Evolutionary conservation across 371 early-diverging fungal species (phyloP), one percentile per base, ranked within the genome.

Genomic region (Rhizomucor miehei): DNA sequence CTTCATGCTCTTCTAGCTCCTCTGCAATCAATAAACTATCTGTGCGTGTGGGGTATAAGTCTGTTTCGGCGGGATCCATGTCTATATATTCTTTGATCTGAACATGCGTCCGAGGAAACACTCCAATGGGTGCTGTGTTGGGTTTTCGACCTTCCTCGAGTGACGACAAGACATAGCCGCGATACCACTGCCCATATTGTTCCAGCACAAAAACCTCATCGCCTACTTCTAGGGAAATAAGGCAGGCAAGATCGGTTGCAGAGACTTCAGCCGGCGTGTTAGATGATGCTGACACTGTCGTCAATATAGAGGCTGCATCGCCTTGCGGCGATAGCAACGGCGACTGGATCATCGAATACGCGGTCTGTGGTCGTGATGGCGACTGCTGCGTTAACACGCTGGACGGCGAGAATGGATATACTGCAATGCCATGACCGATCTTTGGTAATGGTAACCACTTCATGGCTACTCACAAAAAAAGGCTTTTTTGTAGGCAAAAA

Each of bases 51-150:
- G 16, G 41, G 48, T 6, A 19, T 16, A 16, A 4, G 57, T 37
- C 34, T 63, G 48, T 25, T 38, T 65, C 63, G 34, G 59, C 63
- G 1, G 65, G 49, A 50, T 67, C 65, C 51, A 65, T 55, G 51
- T 69, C 72, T 11, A 77, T 48, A 44, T 80, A 75, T 51, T 74
- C 77, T 53, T 81, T 80, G 57, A 81, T 73, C 46, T 77, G 71
- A 6, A 86, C 76, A 60, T 84, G 78, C 21, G 74, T 65, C 23
- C 74, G 70, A 10, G 89, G 89, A 59, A 88, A 86, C 14, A 82
- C 72, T 3, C 86, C 88, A 39, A 81, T 70, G 20, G 73, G 75
- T 17, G 82, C 68, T 46, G 61, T 59, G 65, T 73, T 74, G 23
- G 66, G 67, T 37, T 65, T 73, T 41, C 54, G 59, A 19, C 68